Evolutionary conservation across 176 grass and related monocot species (phyloP), one percentile per base, ranked within the genome.

Genomic region (Triticum urartu): DNA sequence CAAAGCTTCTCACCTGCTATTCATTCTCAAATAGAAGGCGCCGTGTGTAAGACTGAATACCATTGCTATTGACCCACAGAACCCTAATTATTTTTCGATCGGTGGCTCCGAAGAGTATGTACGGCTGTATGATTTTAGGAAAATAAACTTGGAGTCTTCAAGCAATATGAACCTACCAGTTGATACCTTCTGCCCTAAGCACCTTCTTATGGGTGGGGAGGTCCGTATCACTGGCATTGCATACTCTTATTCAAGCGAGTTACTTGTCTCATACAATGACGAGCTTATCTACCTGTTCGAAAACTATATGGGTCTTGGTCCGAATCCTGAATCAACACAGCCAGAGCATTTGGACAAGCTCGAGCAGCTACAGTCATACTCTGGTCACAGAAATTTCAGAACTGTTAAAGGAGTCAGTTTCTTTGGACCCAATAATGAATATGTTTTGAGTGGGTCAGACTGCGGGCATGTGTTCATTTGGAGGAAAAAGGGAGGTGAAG

Each of bases 381-480:
- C 75, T 26, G 95, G 95, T 64, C 93, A 98, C 70, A 90, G 93
- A 75, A 98, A 98, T 88, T 92, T 73, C 73, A 83, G 84, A 81
- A 98, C 91, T 17, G 77, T 93, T 54, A 98, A 98, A 83, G 95
- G 93, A 68, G 71, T 90, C 83, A 95, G 84, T 90, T 95, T 95
- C 80, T 98, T 98, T 45, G 95, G 95, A 64, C 89, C 90, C 13
- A 89, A 79, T 13, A 86, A 90, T 87, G 95, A 98, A 79, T 98
- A 98, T 75, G 88, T 98, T n/a, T 64, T 89, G 73, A 95, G 89
- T 79, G 95, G 95, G 45, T 98, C 93, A 59, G 95, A 98, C 69
- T 95, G 93, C 25, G 95, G 91, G n/a, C 87, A 95, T 91, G 83
- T 95, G 60, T 98, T 90, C 45, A 84, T 98, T 77, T 98, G 95